phyloP scores from a whole-genome alignment of 1,284 basidiomycete species.

The Trametes versicolor region DNA sequence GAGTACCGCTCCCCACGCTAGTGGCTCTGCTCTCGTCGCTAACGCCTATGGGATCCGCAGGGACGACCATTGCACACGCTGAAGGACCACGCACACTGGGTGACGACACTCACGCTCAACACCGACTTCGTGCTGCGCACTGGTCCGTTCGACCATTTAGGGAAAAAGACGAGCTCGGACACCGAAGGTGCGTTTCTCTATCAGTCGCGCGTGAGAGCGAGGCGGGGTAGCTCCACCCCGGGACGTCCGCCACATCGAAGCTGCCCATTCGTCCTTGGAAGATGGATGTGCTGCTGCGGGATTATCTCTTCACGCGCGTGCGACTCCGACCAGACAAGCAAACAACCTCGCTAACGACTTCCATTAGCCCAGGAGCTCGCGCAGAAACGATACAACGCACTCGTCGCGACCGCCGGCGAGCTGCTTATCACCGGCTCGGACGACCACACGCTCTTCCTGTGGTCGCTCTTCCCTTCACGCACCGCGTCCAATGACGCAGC shows the following conservation, averaged over 20 bases:
- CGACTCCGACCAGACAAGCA: neutral
- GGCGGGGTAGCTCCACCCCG: neutral
- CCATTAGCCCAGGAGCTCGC: constrained; percentile 77
- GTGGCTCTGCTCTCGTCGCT: neutral
- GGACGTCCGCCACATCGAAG: neutral
- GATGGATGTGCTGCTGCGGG: neutral
- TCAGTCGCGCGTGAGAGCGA: neutral
- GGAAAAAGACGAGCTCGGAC: constrained; percentile 79
- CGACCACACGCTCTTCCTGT: constrained; percentile 94
- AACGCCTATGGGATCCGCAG: constrained; percentile 44
- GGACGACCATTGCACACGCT: constrained; percentile 78
- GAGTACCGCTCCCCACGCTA: constrained; percentile 36
- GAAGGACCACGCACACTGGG: constrained; percentile 98
- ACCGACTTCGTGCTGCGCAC: constrained; percentile 96
- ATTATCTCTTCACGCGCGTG: constrained; percentile 9
- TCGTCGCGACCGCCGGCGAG: constrained; percentile 79
- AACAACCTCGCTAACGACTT: constrained; percentile 17
- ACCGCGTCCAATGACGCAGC: constrained; percentile 48
- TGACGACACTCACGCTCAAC: constrained; percentile 95
- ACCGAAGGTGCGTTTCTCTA: constrained; percentile 70
- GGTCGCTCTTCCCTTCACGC: constrained; percentile 76
- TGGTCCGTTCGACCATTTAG: constrained; percentile 92
- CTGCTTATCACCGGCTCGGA: constrained; percentile 94
- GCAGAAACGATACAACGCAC: constrained; percentile 75
- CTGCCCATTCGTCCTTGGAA: neutral